Evolutionary conservation across 345 rosid genomes (phyloP).

Genomic region (Pseudoturritis turrita): DNA sequence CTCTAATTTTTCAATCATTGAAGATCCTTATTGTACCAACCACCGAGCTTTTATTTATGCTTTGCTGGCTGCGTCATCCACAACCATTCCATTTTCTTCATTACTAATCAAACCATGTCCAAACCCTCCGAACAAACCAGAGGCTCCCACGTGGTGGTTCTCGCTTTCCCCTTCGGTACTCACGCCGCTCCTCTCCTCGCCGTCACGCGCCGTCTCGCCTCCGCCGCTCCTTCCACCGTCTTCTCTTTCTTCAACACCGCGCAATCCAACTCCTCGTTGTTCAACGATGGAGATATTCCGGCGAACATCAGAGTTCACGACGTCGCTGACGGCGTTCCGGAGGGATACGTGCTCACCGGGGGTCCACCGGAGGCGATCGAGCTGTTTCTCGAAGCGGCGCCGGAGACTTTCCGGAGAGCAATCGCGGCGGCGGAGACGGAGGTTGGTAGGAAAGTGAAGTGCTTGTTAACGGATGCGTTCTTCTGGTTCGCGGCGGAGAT

Average conservation of each 20-base stretch:
- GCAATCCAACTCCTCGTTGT: constrained; percentile 33
- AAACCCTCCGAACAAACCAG: not conserved
- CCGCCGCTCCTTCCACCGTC: constrained; percentile 28
- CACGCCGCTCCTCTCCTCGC: constrained; percentile 50
- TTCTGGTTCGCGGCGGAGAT: constrained; percentile 40
- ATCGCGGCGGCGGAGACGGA: constrained; percentile 37
- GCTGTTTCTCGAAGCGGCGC: constrained; percentile 40
- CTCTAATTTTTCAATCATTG: too few relatives aligned
- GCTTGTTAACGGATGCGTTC: constrained; percentile 54
- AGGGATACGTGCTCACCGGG: constrained; percentile 21
- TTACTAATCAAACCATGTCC: too few relatives aligned
- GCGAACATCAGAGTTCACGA: constrained; percentile 38
- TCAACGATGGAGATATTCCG: constrained; percentile 12
- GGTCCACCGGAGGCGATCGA: constrained; percentile 41
- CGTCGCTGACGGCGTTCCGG: constrained; percentile 33
- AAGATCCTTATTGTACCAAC: too few relatives aligned
- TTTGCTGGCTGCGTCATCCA: too few relatives aligned
- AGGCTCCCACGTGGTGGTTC: constrained; percentile 41
- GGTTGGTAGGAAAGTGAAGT: constrained; percentile 37
- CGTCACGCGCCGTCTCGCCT: constrained; percentile 41
- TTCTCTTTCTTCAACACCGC: constrained; percentile 59
- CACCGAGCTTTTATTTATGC: too few relatives aligned
- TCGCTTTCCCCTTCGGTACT: constrained; percentile 60
- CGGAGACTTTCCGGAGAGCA: constrained; percentile 26
- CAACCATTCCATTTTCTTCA: too few relatives aligned